These are phyloP conservation scores for Bipolaris oryzae DNA, from an alignment of 2,329 filamentous ascomycete species.

Conservation along the genomic window DNA sequence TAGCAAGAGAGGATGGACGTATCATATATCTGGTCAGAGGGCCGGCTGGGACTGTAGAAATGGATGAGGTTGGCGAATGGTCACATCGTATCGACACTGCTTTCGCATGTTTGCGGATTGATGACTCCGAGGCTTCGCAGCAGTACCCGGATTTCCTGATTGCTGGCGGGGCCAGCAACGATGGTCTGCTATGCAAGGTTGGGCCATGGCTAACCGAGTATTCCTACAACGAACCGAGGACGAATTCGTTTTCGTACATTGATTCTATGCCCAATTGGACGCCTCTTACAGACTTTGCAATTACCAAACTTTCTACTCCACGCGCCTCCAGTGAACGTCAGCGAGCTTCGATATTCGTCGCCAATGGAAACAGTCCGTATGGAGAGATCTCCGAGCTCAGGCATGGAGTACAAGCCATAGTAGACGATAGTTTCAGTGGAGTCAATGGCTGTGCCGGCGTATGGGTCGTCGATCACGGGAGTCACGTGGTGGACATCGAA, in stretches of 20 bases:
- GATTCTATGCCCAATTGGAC: constrained; percentile 68
- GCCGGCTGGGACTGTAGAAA: constrained; percentile 49
- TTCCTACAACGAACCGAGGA: constrained; percentile 57
- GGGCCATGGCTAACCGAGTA: constrained; percentile 47
- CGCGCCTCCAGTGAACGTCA: constrained; percentile 27
- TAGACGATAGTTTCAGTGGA: constrained; percentile 36
- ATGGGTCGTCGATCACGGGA: constrained; percentile 47
- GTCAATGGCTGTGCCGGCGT: constrained; percentile 44
- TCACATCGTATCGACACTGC: constrained; percentile 78
- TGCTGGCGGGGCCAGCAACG: constrained; percentile 76
- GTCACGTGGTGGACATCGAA: constrained; percentile 34
- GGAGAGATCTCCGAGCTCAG: constrained; percentile 54
- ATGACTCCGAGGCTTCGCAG: constrained; percentile 53
- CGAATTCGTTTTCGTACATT: constrained; percentile 55
- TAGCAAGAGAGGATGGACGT: constrained; percentile 86
- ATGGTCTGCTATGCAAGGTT: constrained; percentile 77
- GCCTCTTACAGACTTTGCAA: constrained; percentile 57
- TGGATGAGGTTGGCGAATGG: constrained; percentile 60
- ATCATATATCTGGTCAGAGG: constrained; percentile 73
- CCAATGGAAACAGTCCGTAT: constrained; percentile 53
- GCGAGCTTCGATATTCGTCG: constrained; percentile 44
- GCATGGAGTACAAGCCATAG: constrained; percentile 49
- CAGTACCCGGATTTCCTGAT: constrained; percentile 77
- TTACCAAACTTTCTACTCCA: constrained; percentile 36
- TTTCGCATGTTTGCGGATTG: constrained; percentile 72